A percentile compares a stretch with the other conserved stretches of the same genome.
Evolutionary conservation across 2,329 filamentous ascomycete genomes (phyloP).

Genomic region (Neofusicoccum cordaticola): DNA sequence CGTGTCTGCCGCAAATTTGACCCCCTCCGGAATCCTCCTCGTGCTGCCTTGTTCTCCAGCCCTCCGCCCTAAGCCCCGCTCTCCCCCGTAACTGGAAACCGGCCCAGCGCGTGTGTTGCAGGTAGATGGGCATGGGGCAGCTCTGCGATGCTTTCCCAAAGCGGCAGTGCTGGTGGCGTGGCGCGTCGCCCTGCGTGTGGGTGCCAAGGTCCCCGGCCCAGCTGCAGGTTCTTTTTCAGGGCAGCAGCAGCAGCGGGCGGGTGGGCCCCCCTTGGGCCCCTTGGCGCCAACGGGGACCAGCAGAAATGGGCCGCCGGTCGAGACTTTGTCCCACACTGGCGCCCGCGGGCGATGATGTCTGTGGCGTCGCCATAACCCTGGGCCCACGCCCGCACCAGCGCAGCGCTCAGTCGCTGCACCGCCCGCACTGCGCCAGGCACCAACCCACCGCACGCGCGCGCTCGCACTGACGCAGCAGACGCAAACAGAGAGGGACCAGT

Average conservation of each 20-base stretch:
- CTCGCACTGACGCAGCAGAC: no score
- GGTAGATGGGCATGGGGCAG: background rate
- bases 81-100: no score
- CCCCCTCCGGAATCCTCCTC: background rate
- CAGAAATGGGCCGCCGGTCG: conserved; percentile 5
- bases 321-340: background rate
- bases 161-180: background rate
- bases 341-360: conserved; percentile 1
- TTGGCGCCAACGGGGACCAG: background rate
- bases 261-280: no score
- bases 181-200: background rate
- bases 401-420: no score
- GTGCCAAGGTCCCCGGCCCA: background rate
- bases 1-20: background rate
- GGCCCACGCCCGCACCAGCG: background rate
- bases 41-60: background rate
- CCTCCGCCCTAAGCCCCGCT: no score
- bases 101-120: background rate
- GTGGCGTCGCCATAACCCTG: background rate
- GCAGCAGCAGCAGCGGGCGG: background rate
- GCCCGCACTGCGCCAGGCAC: no score
- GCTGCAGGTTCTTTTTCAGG: background rate
- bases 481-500: no score
- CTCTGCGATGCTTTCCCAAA: background rate
- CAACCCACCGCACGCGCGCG: no score